Evolutionary conservation across 257 asterid genomes (phyloP).

Genomic region (Solanum pennellii): DNA sequence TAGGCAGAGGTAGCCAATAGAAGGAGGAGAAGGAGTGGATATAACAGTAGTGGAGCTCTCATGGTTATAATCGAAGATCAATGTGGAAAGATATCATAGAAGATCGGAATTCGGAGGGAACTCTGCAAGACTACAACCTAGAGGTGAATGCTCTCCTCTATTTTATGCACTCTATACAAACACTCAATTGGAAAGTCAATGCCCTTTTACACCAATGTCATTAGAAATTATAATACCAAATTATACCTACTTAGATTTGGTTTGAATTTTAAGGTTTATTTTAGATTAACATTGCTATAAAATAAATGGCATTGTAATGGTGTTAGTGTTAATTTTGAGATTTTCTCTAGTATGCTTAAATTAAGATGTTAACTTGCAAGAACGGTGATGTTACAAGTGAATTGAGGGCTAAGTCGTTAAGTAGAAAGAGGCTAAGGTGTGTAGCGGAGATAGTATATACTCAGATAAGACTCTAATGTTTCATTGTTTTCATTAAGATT

Average conservation of each 20-base stretch:
- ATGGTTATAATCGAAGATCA: not conserved
- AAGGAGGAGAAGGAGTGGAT: conserved; percentile 2
- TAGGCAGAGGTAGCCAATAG: conserved; percentile 24
- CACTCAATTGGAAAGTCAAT: not conserved
- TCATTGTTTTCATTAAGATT: too few species aligned
- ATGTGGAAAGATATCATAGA: not conserved
- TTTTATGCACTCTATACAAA: not conserved
- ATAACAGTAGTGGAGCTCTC: not conserved
- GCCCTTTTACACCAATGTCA: not conserved
- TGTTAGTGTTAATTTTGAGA: not conserved
- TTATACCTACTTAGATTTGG: not conserved
- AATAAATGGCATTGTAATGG: not conserved
- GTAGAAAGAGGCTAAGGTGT: too few species aligned
- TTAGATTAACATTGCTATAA: not conserved
- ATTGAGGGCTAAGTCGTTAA: too few species aligned
- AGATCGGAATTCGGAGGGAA: not conserved
- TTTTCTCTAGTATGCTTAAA: not conserved
- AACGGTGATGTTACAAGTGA: not conserved
- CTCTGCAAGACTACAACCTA: not conserved
- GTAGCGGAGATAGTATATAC: too few species aligned
- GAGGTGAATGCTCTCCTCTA: not conserved
- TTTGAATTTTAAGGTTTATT: too few species aligned
- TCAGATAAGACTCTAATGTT: too few species aligned
- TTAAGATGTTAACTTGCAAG: not conserved
- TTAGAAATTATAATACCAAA: not conserved